Base-by-base conservation (phyloP, 2,329 filamentous ascomycete genomes). In the Ophiostoma tasmaniense region DNA sequence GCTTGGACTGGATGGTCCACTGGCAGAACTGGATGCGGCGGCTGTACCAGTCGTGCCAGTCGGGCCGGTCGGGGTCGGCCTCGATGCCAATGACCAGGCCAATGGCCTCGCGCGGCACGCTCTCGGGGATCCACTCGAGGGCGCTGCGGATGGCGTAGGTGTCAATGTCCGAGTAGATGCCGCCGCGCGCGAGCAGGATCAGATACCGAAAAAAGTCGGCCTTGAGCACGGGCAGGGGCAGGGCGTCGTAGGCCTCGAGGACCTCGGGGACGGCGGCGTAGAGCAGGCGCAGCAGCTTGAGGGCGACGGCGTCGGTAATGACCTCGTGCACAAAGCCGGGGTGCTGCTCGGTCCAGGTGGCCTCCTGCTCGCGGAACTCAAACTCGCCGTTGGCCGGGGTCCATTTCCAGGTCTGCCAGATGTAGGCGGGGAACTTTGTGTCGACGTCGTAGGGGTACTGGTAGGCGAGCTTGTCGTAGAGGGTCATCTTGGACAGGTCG, bases 381-480 rank as follows among this genome's bases (percentile, higher is more conserved):
- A 99, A 99, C 71, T 91, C 84, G 66, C 87, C 83, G 28, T 92
- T 90, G 1, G 89, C 85, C 0, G 94, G 93, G 0, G 88, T 91
- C 75, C 87, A 89, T 79, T 96, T 97, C 95, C 95, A 99, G 17
- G 95, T 99, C 83, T 99, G 95, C 95, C 95, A 99, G 76, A 99
- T 96, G 82, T 97, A 98, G 69, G 93, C 93, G 2, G 95, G 95
- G 78, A 98, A 98, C 78, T 94, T 96, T 74, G 84, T 80, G 76
- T 93, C 88, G 72, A 94, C 84, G 75, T 97, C 91, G 83, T 98
- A 99, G 25, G 93, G 92, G 79, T 95, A 98, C 74, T 96, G 91
- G 81, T 96, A 97, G 67, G 89, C 89, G 69, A 99, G 87, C 80
- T 95, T 97, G 81, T 85, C 90, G 83, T 82, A 83, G 67, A 93